Evolutionary conservation across 2,329 filamentous ascomycete species (phyloP).

Genomic region (Aspergillus awamori): DNA sequence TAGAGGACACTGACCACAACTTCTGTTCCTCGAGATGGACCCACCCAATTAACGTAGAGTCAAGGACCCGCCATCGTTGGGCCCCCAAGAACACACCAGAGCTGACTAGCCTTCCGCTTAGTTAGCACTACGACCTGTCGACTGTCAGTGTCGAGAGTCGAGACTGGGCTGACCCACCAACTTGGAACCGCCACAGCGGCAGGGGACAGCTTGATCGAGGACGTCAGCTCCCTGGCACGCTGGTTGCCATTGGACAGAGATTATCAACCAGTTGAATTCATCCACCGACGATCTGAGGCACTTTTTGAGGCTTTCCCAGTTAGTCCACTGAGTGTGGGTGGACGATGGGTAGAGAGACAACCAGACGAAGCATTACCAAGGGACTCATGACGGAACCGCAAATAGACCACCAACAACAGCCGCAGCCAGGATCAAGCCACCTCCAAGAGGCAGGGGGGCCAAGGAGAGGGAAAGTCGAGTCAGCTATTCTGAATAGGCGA

Average conservation of each 20-base stretch:
- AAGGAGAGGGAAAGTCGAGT: neutral
- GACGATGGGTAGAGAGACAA: too few relatives aligned
- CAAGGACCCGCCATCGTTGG: neutral
- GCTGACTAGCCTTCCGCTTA: neutral
- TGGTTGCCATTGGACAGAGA: neutral
- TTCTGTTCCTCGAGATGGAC: neutral
- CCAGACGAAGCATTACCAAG: too few relatives aligned
- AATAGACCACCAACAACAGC: too few relatives aligned
- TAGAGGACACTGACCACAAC: neutral
- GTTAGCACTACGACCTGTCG: neutral
- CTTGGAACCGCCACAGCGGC: slow-evolving; percentile 6
- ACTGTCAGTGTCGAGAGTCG: neutral
- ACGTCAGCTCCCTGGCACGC: neutral
- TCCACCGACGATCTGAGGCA: neutral
- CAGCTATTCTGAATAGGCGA: neutral
- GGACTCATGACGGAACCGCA: too few relatives aligned
- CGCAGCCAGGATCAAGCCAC: too few relatives aligned
- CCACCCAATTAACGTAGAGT: neutral
- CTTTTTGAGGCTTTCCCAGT: neutral
- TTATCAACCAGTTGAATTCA: neutral
- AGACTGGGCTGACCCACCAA: neutral
- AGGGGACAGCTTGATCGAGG: neutral
- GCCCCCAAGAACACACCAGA: neutral
- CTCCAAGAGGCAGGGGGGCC: too few relatives aligned
- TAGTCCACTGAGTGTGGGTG: too few relatives aligned